Conservation (phyloP, 1,139 yeast genomes). For the Taphrina communis region DNA sequence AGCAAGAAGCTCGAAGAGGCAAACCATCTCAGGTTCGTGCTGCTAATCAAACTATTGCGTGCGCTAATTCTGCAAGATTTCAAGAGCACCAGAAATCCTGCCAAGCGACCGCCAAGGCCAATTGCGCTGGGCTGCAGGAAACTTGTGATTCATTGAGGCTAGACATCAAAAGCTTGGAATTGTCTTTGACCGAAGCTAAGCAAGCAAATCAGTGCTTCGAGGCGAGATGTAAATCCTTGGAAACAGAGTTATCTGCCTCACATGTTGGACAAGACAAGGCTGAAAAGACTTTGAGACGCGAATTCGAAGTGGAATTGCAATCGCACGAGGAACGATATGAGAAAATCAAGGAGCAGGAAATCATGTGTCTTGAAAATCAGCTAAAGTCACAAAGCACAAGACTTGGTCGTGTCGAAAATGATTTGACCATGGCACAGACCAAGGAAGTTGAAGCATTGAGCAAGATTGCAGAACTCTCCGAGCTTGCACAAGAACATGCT, state of each 20-base stretch:
- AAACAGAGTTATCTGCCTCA: neutral
- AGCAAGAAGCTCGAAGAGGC: neutral
- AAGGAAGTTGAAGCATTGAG: neutral
- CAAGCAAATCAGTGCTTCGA: neutral
- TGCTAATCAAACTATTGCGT: neutral
- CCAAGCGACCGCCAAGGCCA: neutral
- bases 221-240: neutral
- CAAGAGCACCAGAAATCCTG: neutral
- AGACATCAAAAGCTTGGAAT: neutral
- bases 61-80: slow-evolving; percentile 2
- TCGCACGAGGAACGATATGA: slow-evolving; percentile 6
- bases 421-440: neutral
- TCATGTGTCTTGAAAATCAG: slow-evolving; percentile 15
- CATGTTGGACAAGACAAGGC: neutral
- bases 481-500: neutral
- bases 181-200: neutral
- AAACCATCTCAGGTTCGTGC: neutral
- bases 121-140: neutral
- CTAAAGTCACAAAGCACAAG: slow-evolving; percentile 2
- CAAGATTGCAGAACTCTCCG: neutral
- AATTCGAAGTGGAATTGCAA: neutral
- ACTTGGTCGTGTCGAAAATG: slow-evolving; percentile 4
- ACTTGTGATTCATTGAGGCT: neutral
- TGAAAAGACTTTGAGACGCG: neutral
- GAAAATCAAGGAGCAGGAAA: slow-evolving; percentile 10